Base-by-base conservation (phyloP, 1,139 yeast genomes). In the Candida sp. region DNA sequence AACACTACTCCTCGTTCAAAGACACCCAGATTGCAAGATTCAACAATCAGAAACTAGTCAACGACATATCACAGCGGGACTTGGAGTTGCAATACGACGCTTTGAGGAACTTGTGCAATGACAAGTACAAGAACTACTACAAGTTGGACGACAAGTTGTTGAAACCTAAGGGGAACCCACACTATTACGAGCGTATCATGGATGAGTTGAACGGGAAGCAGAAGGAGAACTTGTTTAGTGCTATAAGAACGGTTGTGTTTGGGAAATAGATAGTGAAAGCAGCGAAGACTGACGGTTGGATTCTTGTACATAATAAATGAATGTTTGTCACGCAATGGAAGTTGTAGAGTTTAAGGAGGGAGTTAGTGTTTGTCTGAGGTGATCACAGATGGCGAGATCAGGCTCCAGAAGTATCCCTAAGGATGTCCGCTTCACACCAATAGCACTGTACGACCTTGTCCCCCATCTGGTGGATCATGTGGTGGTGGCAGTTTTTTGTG, bases 141-240 rank as follows among this genome's bases (percentile, higher is more conserved):
- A 73, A 79, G 56, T 77, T 86, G 37, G 86, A 85, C 53, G 88
- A 85, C 48, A 87, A 88, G 66, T 69, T 92, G 55, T 70, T 83
- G 61, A 77, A 70, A 58, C 98, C 98, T 30, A 85, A 86, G 63
- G 96, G 97, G 2, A 90, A 91, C 66, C 93, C 96, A 2, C 71
- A 79, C 46, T 92, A 92, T 64, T 92, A 92, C 63, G 79, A 77
- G 40, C 79, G 96, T 62, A 76, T 92, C 50, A 62, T 88, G 70
- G 76, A 79, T 45, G 96, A 90, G 66, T 78, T 92, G 47, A 77
- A 79, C 52, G 94, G 96, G n/a, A 86, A 86, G 59, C 78, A 78
- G 62, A 86, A 83, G 67, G 96, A 90, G 68, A 80, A 83, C 22
- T 71, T 88, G 49, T 68, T 82, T 54, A 71, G 81, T 46, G 93